These are phyloP conservation scores for Fomitopsis betulina DNA, from an alignment of 1,284 basidiomycete genomes.

Conservation along the genomic window DNA sequence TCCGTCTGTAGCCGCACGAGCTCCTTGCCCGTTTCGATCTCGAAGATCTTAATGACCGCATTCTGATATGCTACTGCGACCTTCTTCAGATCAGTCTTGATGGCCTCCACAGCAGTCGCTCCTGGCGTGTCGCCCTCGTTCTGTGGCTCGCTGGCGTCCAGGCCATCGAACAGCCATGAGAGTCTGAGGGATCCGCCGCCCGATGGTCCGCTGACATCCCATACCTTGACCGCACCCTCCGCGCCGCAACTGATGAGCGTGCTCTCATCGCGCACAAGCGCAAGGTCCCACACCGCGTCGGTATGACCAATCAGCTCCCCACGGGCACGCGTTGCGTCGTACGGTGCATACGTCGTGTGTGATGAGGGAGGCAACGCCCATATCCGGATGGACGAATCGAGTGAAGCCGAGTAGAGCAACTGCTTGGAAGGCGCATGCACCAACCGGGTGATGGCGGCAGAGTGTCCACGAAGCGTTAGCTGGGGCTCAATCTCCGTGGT, in stretches of 20 bases:
- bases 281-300: conserved; percentile 94
- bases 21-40: conserved; percentile 83
- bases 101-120: conserved; percentile 78
- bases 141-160: conserved; percentile 43
- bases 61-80: conserved; percentile 91
- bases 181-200: conserved; percentile 58
- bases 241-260: conserved; percentile 87
- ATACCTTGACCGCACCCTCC: conserved; percentile 90
- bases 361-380: conserved; percentile 77
- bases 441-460: conserved; percentile 86
- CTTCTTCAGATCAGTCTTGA: conserved; percentile 75
- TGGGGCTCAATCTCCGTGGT: conserved; percentile 86
- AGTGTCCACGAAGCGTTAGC: conserved; percentile 90
- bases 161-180: conserved; percentile 77
- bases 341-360: conserved; percentile 84
- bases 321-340: conserved; percentile 73
- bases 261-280: conserved; percentile 70
- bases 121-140: conserved; percentile 56
- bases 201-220: conserved; percentile 73
- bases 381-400: conserved; percentile 90
- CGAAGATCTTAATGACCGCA: conserved; percentile 86
- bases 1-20: conserved; percentile 66
- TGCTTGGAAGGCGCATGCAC: conserved; percentile 77
- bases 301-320: conserved; percentile 89
- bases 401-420: conserved; percentile 85